Base-by-base conservation (phyloP, 2,329 filamentous ascomycete species). In the Corinectria fuckeliana region DNA sequence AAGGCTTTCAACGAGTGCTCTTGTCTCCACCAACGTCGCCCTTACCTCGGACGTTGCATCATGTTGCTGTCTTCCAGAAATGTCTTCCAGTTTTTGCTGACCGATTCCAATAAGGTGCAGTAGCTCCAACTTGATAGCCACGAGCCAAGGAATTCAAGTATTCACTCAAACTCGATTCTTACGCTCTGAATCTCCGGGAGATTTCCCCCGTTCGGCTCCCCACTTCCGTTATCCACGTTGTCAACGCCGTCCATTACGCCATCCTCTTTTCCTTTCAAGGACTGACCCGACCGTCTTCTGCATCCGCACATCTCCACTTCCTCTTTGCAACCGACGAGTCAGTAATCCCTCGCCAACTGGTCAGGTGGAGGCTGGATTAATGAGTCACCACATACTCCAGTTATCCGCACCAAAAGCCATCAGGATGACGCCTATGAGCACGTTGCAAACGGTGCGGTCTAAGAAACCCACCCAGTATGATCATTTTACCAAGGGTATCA, bases 221-320 rank as follows among this genome's bases (percentile, higher is more conserved):
- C 52, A 55, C 66, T 58, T 67, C 61, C 36, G 50, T 61, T 54
- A 56, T 58, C 32, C 39, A 48, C 44, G 8, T 8, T 9, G 32
- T 36, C 18, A 36, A 36, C 6, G 28, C 41, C 42, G 50, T 49
- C 26, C 26, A 50, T 9, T 49, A 26, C 42, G 42, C 32, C 25
- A 38, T 18, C 42, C 26, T 41, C 3, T 14, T n/a, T n/a, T 9
- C 10, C 21, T 41, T 39, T 5, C 23, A 38, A 23, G 28, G 28
- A 28, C 47, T 16, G 28, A 8, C 32, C n/a, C 25, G 13, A 32
- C 28, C 32, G 42, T 48, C 25, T 26, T 28, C 25, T 28, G 8
- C 44, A 14, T 48, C 18, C 9, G n/a, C 32, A 9, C 6, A 34
- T 32, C 38, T 36, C 50, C 50, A 52, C 50, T 23, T 39, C 13